phyloP scores from a whole-genome alignment of 805 yeast species.

The Komagataella pseudopastoris region DNA sequence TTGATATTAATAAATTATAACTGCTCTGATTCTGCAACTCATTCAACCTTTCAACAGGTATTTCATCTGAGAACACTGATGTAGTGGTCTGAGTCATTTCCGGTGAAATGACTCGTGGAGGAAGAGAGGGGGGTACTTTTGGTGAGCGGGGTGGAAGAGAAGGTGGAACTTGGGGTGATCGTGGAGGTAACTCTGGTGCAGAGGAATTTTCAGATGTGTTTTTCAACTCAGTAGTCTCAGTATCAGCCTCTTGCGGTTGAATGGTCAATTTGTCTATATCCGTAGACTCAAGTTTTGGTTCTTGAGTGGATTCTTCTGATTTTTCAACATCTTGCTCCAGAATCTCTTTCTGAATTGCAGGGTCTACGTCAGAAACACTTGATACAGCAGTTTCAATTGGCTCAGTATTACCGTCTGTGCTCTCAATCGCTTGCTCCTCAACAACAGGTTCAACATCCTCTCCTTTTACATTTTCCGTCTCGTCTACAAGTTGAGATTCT shows the following conservation, averaged over 20 bases:
- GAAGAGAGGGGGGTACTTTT: background rate
- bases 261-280: background rate
- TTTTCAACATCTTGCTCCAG: background rate
- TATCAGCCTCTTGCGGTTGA: background rate
- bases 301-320: background rate
- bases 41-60: background rate
- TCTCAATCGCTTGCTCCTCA: conserved; percentile 2
- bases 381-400: background rate
- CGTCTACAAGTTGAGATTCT: background rate
- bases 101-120: background rate
- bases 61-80: background rate
- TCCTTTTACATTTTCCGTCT: background rate
- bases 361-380: background rate
- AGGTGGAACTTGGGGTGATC: background rate
- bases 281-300: background rate
- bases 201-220: background rate
- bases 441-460: background rate
- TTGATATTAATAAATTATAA: background rate
- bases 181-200: background rate
- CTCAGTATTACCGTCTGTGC: conserved; percentile 1
- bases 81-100: background rate
- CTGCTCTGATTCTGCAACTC: background rate
- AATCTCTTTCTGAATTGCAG: conserved; percentile 1
- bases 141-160: background rate
- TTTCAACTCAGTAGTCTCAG: background rate